Evolutionary conservation across 441 rosid genomes (phyloP), one percentile per base, ranked within the genome.

Genomic region (Erysimum pusillum): DNA sequence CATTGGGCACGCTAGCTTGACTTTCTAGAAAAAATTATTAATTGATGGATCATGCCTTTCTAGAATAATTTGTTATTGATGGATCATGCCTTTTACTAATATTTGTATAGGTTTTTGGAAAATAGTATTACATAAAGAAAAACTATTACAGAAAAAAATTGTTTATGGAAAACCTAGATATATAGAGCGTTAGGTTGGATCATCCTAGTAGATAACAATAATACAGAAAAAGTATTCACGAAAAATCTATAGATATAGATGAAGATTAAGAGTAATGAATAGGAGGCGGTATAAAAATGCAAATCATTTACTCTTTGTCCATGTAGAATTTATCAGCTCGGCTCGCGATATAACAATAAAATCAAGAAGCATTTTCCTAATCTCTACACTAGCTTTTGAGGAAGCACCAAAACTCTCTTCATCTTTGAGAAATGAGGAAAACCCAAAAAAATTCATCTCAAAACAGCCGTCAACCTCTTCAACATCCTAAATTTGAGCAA

Each of bases 401-500:
- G 25, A 57, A 65, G 11, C 56, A 68, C 31, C 72, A 67, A 69
- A 76, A 63, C 32, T 63, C 41, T 45, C 1, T 25, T 45, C 49
- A 28, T 76, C 59, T 51, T 22, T 10, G 61, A 31, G 9, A 68
- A 38, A 25, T 13, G 39, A 60, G 53, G 25, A 31, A 42, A 34
- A 13, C 32, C 64, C 65, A 65, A 45, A 74, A 74, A 36, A 3
- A n/a, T n/a, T 46, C 73, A 56, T 71, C 41, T 49, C 38, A 41
- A 71, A 77, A 65, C 57, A 77, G 48, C 57, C 42, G 22, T 51
- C 58, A 65, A 58, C 72, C 63, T 64, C 81, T 77, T 71, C 69
- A 71, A 71, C 49, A 77, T 71, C 63, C 34, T 71, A 56, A 22
- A 45, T 39, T 77, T 25, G 12, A 71, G 76, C 66, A 70, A 70